These are phyloP conservation scores for Angomonas deanei DNA, from an alignment of 208 protist genomes.

Conservation along the genomic window DNA sequence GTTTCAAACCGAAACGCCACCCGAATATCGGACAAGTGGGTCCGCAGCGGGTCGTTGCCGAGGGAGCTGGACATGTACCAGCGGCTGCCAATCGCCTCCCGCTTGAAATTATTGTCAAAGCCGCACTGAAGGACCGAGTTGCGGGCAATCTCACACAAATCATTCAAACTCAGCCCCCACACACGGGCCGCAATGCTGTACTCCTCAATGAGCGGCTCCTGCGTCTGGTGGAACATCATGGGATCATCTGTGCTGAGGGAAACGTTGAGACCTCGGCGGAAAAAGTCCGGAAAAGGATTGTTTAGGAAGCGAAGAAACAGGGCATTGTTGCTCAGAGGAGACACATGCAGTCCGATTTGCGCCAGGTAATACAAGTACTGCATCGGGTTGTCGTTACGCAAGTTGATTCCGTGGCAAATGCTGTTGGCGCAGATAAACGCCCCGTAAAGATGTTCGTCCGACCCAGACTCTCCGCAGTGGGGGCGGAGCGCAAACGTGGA, in stretches of 20 bases:
- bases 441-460: slow-evolving; percentile 91
- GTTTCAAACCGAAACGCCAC: slow-evolving; percentile 91
- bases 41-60: slow-evolving; percentile 84
- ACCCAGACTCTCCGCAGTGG: slow-evolving; percentile 96
- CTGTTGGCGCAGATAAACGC: slow-evolving; percentile 93
- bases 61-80: slow-evolving; percentile 88
- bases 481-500: slow-evolving; percentile 97
- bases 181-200: slow-evolving; percentile 92
- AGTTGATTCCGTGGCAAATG: slow-evolving; percentile 98
- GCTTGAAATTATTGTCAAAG: slow-evolving; percentile 86
- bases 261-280: slow-evolving; percentile 96
- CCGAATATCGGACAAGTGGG: slow-evolving; percentile 89
- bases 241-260: slow-evolving; percentile 96
- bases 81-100: slow-evolving; percentile 79
- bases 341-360: slow-evolving; percentile 98
- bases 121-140: slow-evolving; percentile 90
- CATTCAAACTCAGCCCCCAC: slow-evolving; percentile 87
- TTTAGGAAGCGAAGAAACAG: slow-evolving; percentile 97
- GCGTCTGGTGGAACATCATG: slow-evolving; percentile 97
- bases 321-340: slow-evolving; percentile 98
- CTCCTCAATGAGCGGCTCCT: slow-evolving; percentile 92
- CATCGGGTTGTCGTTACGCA: slow-evolving; percentile 92
- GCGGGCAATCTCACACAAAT: slow-evolving; percentile 91
- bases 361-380: slow-evolving; percentile 99
- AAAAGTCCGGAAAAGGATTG: slow-evolving; percentile 97